Conservation (phyloP, 139 green algal genomes). For the Coelastrella sp. region DNA sequence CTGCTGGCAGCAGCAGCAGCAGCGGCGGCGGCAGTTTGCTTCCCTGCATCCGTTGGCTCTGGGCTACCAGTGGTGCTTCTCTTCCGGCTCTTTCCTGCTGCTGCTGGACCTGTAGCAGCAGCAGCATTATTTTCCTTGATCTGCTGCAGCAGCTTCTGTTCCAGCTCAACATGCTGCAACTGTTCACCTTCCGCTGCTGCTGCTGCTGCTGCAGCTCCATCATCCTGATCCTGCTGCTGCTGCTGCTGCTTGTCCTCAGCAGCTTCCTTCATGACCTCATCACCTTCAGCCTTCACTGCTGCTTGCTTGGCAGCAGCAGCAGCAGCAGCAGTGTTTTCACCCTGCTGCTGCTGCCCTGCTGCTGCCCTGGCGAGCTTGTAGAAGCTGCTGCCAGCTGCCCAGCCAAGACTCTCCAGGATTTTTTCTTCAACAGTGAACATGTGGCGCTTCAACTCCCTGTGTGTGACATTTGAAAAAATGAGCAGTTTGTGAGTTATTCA, state of each 20-base stretch:
- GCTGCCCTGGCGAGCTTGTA: slow-evolving; percentile 63
- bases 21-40: too few relatives aligned
- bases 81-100: neutral
- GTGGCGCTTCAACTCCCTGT: slow-evolving; percentile 79
- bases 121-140: neutral
- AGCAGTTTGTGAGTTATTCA: too few relatives aligned
- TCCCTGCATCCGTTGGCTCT: neutral
- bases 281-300: neutral
- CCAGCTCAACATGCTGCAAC: slow-evolving; percentile 16
- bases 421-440: slow-evolving; percentile 80
- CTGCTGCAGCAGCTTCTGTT: slow-evolving; percentile 30
- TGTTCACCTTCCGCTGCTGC: neutral
- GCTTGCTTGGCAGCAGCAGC: neutral
- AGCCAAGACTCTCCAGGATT: slow-evolving; percentile 80
- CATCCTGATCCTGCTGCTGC: slow-evolving; percentile 8
- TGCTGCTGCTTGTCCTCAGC: neutral
- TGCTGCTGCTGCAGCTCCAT: neutral
- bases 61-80: neutral
- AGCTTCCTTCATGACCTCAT: neutral
- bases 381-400: slow-evolving; percentile 72
- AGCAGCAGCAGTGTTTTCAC: neutral
- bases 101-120: slow-evolving; percentile 35
- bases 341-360: slow-evolving; percentile 34
- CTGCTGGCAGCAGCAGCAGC: neutral
- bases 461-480: neutral